Percentiles rank a stretch among this genome's conserved stretches.
phyloP scores from a whole-genome alignment of 2,329 filamentous ascomycete species.

The Fusarium annulatum region DNA sequence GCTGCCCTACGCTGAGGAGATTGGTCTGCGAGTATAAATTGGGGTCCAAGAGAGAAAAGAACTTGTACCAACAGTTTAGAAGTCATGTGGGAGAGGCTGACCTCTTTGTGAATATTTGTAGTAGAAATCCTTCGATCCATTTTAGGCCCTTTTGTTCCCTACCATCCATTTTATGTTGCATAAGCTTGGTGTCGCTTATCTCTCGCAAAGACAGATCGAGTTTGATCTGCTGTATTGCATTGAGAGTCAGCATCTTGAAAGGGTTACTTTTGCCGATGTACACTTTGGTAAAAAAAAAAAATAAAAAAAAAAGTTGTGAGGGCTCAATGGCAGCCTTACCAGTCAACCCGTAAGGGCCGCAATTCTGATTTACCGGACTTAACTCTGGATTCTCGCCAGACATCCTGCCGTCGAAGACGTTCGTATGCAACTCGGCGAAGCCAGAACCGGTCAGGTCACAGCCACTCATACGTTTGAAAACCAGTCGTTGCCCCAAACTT shows the following conservation, averaged over 20 bases:
- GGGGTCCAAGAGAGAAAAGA: constrained; percentile 48
- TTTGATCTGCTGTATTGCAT: not conserved
- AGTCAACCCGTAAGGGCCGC: not conserved
- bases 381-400: not conserved
- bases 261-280: not conserved
- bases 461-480: constrained; percentile 16
- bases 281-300: not conserved
- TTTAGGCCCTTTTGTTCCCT: constrained; percentile 28
- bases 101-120: constrained; percentile 60
- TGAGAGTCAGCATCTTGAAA: not conserved
- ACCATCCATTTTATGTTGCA: constrained; percentile 3
- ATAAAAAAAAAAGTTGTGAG: not conserved
- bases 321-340: not conserved
- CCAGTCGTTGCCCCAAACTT: constrained; percentile 19
- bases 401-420: not conserved
- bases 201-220: not conserved
- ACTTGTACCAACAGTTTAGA: constrained; percentile 60
- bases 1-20: constrained; percentile 92
- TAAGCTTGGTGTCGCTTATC: not conserved
- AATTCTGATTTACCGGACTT: not conserved
- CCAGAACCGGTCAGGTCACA: constrained; percentile 19
- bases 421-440: not conserved
- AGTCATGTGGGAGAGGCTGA: constrained; percentile 49
- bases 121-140: constrained; percentile 54
- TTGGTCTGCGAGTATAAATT: constrained; percentile 92